Base-by-base conservation (phyloP, 441 rosid species). In the Lepidium campestre region DNA sequence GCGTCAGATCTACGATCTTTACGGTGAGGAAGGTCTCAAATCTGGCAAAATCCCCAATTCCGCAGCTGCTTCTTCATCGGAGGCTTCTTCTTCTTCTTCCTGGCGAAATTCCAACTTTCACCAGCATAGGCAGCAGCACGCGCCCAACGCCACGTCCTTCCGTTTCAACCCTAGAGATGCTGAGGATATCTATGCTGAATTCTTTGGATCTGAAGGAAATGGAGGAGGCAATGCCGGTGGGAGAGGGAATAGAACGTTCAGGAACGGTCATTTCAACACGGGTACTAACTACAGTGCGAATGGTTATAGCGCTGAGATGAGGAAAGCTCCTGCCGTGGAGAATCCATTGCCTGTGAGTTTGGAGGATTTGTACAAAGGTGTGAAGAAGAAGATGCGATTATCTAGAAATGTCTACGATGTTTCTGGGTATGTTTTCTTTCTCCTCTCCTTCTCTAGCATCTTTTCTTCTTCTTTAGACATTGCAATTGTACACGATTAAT, bases 1-100 rank as follows among this genome's bases (percentile, higher is more conserved):
- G 68, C 89, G 96, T 11, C 96, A 86, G 91, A 90, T 86, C 96
- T 90, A 90, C 79, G 97, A 92, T 65, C 75, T 78, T 22, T 90
- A 82, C 70, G 98, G 97, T 34, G 97, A 93, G 67, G 92, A 90
- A 72, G 91, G 79, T 23, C 82, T 88, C 31, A 90, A 90, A 77
- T 81, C 94, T 25, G 97, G 87, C 1, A 86, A 83, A 46, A 71
- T 82, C 66, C 97, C 96, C 8, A 79, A 84, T 2, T 60, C 83
- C 10, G 12, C 80, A 4, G 41, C 69, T 5, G 22, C 72, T 6
- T 58, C 80, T 5, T 65, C 74, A 2, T 42, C 81, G 1, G 78
- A 81, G 15, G 56, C 76, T 35, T 53, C 74, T 3, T 50, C 82
- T 9, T 55, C 75, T 5, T 67, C 64, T 2, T 56, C 59, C 1